Conservation (phyloP, 306 rosid species). For the Cicer pinnatifidum region DNA sequence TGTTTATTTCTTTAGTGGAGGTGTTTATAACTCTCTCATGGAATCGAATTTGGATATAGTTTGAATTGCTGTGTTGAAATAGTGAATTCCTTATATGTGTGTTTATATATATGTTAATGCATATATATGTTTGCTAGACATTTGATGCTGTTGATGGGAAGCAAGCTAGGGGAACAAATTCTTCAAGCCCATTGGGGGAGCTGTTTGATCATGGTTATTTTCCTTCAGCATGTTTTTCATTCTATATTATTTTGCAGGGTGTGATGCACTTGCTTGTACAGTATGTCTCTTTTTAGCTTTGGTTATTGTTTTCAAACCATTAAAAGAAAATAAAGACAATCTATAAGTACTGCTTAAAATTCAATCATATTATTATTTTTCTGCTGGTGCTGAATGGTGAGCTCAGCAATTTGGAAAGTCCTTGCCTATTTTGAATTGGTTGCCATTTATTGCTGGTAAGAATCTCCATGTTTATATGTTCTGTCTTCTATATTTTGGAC, state of each 20-base stretch:
- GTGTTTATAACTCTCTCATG: constrained; percentile 20
- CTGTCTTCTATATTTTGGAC: constrained; percentile 16
- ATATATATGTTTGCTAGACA: constrained; percentile 55
- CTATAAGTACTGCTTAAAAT: constrained; percentile 36
- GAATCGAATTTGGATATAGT: constrained; percentile 13
- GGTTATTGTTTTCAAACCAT: constrained; percentile 36
- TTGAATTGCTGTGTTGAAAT: constrained; percentile 29
- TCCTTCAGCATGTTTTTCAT: constrained; percentile 19
- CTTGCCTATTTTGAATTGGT: constrained; percentile 75
- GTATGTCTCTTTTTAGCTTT: constrained; percentile 57
- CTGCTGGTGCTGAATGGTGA: constrained; percentile 95
- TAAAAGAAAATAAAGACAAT: constrained; percentile 42
- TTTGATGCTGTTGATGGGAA: constrained; percentile 99
- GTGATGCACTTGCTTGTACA: constrained; percentile 97
- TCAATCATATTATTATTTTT: constrained; percentile 8
- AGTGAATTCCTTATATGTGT: background rate
- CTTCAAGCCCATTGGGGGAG: constrained; percentile 97
- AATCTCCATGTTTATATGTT: constrained; percentile 12
- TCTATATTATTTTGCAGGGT: constrained; percentile 64
- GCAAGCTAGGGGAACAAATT: constrained; percentile 95
- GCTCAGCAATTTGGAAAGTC: constrained; percentile 73
- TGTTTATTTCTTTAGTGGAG: constrained; percentile 30
- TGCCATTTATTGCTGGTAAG: constrained; percentile 73
- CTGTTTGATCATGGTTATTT: constrained; percentile 91
- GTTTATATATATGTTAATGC: background rate